phyloP scores from a whole-genome alignment of 139 green algal species.

The Picochlorum sp. region DNA sequence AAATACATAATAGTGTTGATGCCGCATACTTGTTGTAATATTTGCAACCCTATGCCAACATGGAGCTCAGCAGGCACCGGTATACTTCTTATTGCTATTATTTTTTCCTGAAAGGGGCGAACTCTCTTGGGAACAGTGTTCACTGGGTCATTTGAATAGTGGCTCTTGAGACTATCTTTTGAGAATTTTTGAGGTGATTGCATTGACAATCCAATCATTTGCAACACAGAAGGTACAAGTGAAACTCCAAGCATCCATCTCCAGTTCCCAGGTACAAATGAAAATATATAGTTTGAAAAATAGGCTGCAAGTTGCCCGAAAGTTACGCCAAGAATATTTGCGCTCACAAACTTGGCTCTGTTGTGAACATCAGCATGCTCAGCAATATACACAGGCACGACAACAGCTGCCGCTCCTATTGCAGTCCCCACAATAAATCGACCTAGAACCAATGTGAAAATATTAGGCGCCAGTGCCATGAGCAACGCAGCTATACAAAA shows the following conservation, averaged over 20 bases:
- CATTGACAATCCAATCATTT: conserved; percentile 19
- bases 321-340: conserved; percentile 60
- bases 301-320: conserved; percentile 56
- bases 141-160: background rate
- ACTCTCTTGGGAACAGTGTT: background rate
- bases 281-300: conserved; percentile 44
- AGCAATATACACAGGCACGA: conserved; percentile 53
- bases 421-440: conserved; percentile 40
- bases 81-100: too few species aligned
- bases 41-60: conserved; percentile 43
- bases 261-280: conserved; percentile 51
- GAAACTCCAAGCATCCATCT: conserved; percentile 68
- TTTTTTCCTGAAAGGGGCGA: background rate
- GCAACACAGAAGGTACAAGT: conserved; percentile 37
- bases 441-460: conserved; percentile 14
- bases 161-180: too few species aligned
- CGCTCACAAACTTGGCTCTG: conserved; percentile 36
- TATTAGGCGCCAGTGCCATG: too few species aligned
- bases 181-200: too few species aligned
- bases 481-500: conserved; percentile 27
- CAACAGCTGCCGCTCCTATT: conserved; percentile 42
- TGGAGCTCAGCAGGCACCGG: conserved; percentile 12
- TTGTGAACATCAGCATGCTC: conserved; percentile 21
- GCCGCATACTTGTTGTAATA: conserved; percentile 59
- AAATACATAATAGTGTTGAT: conserved; percentile 77